phyloP scores from a whole-genome alignment of 306 rosid genomes.

The Trifolium pratense region DNA sequence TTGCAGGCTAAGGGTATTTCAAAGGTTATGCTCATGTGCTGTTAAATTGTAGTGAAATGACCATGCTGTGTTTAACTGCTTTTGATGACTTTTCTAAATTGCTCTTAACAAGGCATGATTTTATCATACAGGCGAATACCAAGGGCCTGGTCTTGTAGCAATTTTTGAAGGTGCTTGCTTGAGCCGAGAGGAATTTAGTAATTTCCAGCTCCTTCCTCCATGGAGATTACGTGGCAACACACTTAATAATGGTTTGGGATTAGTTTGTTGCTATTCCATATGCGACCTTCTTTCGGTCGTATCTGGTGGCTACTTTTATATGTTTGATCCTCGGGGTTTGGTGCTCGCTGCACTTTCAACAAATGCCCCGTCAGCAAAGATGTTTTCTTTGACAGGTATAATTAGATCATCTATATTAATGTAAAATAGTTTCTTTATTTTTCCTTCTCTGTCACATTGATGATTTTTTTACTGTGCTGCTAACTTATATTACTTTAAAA shows the following conservation, averaged over 20 bases:
- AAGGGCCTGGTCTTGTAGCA: slow-evolving; percentile 94
- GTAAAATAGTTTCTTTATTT: slow-evolving; percentile 21
- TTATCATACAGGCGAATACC: slow-evolving; percentile 77
- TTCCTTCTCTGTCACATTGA: slow-evolving; percentile 15
- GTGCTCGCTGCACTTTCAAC: slow-evolving; percentile 75
- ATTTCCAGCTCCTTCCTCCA: slow-evolving; percentile 94
- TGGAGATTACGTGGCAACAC: slow-evolving; percentile 89
- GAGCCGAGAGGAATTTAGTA: slow-evolving; percentile 88
- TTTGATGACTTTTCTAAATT: slow-evolving; percentile 20
- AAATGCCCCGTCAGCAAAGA: slow-evolving; percentile 76
- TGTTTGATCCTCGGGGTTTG: slow-evolving; percentile 90
- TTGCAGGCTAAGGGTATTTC: slow-evolving; percentile 14
- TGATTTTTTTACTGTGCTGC: slow-evolving; percentile 12
- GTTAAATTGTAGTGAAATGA: slow-evolving; percentile 30
- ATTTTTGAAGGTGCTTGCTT: slow-evolving; percentile 85
- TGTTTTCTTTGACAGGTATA: slow-evolving; percentile 85
- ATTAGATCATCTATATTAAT: slow-evolving; percentile 20
- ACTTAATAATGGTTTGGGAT: slow-evolving; percentile 86
- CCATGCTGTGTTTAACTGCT: slow-evolving; percentile 36
- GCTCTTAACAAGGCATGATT: slow-evolving; percentile 39
- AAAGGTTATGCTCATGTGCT: slow-evolving; percentile 28
- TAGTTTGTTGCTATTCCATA: slow-evolving; percentile 79
- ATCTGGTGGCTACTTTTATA: slow-evolving; percentile 87
- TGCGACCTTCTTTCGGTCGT: slow-evolving; percentile 82
- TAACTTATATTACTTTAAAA: slow-evolving; percentile 15